phyloP scores from a whole-genome alignment of 768 basidiomycete species.

The Calocybe gangraenosa region DNA sequence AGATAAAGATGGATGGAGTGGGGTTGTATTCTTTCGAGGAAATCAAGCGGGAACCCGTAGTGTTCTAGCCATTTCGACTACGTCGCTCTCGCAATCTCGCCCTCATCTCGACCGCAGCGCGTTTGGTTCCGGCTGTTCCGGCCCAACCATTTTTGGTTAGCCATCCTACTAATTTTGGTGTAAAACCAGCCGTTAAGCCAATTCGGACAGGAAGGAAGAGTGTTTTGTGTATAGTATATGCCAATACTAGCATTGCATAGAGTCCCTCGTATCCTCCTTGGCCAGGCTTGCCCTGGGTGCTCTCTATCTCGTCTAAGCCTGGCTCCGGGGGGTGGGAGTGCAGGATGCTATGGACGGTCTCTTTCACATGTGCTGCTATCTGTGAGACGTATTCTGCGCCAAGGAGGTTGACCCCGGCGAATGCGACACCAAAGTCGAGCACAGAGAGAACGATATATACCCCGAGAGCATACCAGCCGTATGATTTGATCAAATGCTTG shows the following conservation, averaged over 20 bases:
- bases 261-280: constrained; percentile 62
- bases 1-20: no score
- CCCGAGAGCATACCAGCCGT: constrained; percentile 95
- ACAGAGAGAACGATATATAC: constrained; percentile 74
- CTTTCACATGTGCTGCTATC: constrained; percentile 55
- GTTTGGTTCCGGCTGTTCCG: constrained; percentile 61
- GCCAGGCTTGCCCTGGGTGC: constrained; percentile 23
- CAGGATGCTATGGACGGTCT: constrained; percentile 38
- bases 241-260: constrained; percentile 89
- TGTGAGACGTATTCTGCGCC: constrained; percentile 88
- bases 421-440: constrained; percentile 83
- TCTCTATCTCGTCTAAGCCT: constrained; percentile 61
- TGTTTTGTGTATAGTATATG: constrained; percentile 96
- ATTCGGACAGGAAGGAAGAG: constrained; percentile 85
- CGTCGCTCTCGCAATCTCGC: constrained; percentile 39
- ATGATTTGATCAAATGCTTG: constrained; percentile 81
- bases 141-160: constrained; percentile 80
- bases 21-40: no score
- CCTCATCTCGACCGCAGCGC: constrained; percentile 54
- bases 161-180: constrained; percentile 85
- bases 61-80: constrained; percentile 20
- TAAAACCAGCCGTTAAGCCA: constrained; percentile 82
- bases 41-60: background rate
- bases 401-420: constrained; percentile 77
- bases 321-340: constrained; percentile 58